Evolutionary conservation across 2,329 filamentous ascomycete genomes (phyloP), one percentile per base, ranked within the genome.

Genomic region (Fusarium sp.): DNA sequence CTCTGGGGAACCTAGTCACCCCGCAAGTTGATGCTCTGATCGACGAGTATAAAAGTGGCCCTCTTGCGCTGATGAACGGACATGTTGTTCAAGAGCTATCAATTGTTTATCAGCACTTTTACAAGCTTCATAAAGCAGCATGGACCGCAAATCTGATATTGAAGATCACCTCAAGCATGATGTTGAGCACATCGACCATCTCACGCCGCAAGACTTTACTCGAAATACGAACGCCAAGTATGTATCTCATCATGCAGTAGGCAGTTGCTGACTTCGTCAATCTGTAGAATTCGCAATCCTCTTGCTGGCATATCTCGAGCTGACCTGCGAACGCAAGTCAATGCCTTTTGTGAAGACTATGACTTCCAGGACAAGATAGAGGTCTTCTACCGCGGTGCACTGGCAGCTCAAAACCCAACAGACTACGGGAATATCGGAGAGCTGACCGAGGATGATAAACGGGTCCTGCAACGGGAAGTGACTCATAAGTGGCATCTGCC

Each of bases 221-320:
- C 75, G 74, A 30, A 82, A 83, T 67, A 66, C 81, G 13, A 79
- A 81, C 26, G 80, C 80, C 14, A 82, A 77, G 80, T 66, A 68
- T 79, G 50, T 35, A 57, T 1, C 14, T 38, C 14, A 11, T 4
- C 30, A 5, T 3, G 4, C 24, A 10, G 18, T 18, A 18, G 14
- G 24, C 14, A 18, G 2, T 12, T 26, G 15, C 41, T 69, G 4
- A 72, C 26, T 20, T 44, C 1, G 2, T 6, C 6, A 5, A 18
- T 36, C 15, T 35, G 1, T 18, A 80, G 79, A 44, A 79, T 80
- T 51, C 73, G 75, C 11, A 80, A 80, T 24, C 79, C 79, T 12
- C 75, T 80, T 5, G 55, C 72, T 13, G 76, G 75, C 2, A 70
- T 80, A 11, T 74, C 76, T 14, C 75, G 66, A 35, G 54, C 72